Evolutionary conservation across 2,329 filamentous ascomycete species (phyloP).

Genomic region (Epichloe sp.): DNA sequence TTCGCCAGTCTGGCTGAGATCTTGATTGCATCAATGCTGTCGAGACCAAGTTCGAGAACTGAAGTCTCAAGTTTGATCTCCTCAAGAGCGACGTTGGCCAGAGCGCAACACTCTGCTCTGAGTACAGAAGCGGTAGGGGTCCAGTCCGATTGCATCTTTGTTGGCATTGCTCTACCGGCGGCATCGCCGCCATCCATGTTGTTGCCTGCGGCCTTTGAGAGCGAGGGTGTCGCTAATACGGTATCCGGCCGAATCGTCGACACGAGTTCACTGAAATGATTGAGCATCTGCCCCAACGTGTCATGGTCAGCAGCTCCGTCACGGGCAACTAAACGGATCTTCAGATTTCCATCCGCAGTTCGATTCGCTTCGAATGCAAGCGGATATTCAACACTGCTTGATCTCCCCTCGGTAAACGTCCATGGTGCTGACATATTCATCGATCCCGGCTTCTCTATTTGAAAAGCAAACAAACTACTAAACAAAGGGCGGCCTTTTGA

Average conservation of each 20-base stretch:
- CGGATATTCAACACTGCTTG: constrained; percentile 51
- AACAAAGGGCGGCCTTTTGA: constrained; percentile 51
- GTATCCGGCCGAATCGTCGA: constrained; percentile 6
- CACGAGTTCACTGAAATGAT: constrained; percentile 21
- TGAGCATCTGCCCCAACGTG: constrained; percentile 23
- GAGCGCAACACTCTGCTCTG: constrained; percentile 45
- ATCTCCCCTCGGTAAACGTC: constrained; percentile 32
- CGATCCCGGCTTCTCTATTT: constrained; percentile 31
- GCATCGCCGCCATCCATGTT: neutral
- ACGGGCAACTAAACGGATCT: constrained; percentile 47
- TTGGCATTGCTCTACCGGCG: neutral
- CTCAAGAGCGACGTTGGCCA: constrained; percentile 41
- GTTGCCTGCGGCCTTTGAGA: neutral
- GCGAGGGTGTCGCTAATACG: neutral
- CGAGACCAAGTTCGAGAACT: constrained; percentile 71
- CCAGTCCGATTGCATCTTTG: neutral
- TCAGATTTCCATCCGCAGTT: constrained; percentile 31
- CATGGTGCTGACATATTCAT: constrained; percentile 33
- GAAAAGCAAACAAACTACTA: constrained; percentile 73
- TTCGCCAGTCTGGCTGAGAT: constrained; percentile 59
- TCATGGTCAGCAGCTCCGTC: constrained; percentile 19
- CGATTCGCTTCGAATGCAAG: constrained; percentile 64
- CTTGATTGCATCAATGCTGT: constrained; percentile 87
- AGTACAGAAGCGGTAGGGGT: constrained; percentile 34
- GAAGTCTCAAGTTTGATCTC: constrained; percentile 46